phyloP scores from a whole-genome alignment of 352 stramenopile genomes.

The Phytophthora pisi region DNA sequence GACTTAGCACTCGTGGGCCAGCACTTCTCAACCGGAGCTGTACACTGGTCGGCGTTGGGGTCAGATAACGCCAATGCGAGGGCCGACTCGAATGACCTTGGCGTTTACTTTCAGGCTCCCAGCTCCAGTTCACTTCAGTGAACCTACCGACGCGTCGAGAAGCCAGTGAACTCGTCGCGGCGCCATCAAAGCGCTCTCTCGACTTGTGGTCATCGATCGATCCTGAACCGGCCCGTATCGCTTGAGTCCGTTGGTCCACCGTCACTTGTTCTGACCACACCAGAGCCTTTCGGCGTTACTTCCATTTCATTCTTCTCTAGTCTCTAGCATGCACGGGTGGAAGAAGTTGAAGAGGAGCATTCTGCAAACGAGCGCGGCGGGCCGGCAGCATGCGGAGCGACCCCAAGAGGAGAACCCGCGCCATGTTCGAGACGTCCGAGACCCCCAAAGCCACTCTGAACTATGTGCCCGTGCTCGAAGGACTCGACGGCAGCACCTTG shows the following conservation, averaged over 20 bases:
- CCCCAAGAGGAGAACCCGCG: constrained; percentile 18
- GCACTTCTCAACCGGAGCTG: no score
- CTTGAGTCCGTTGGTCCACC: constrained; percentile 8
- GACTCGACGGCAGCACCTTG: constrained; percentile 20
- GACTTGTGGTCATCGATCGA: constrained; percentile 1
- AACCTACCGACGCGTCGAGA: background rate
- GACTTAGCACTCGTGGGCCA: no score
- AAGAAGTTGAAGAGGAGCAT: constrained; percentile 1
- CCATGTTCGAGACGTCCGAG: constrained; percentile 4
- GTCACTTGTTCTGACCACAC: constrained; percentile 26
- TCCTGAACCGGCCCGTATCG: constrained; percentile 13
- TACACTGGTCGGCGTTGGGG: no score
- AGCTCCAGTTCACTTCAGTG: background rate
- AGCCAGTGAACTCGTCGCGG: constrained; percentile 13
- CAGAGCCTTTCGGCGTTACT: constrained; percentile 22
- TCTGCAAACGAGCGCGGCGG: constrained; percentile 14
- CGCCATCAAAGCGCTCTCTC: constrained; percentile 6
- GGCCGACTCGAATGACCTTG: constrained; percentile 7
- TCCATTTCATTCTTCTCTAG: constrained; percentile 1
- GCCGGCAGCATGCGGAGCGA: constrained; percentile 23
- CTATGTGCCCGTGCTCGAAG: constrained; percentile 38
- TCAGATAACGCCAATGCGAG: background rate
- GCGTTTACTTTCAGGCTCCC: background rate
- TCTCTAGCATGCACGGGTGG: background rate
- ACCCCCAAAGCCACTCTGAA: constrained; percentile 29